Percentiles rank a stretch among this genome's conserved stretches.
Conservation (phyloP, 192 early-diverging fungal species). For the Lobosporangium transversale region DNA sequence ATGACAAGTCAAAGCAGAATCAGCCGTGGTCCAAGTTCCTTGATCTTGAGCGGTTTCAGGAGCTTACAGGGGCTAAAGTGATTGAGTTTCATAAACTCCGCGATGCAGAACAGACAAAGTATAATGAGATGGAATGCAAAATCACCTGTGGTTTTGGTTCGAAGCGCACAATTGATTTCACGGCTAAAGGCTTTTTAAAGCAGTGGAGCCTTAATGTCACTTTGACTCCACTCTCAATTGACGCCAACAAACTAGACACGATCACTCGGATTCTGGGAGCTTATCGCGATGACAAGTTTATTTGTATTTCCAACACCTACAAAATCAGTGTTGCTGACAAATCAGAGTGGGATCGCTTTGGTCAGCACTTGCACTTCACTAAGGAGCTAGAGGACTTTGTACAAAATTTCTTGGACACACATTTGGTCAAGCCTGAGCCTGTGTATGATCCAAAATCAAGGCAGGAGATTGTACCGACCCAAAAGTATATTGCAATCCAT, state of each 20-base stretch:
- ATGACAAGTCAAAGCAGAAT: constrained; percentile 53
- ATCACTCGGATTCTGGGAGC: constrained; percentile 23
- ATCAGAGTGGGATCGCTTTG: constrained; percentile 44
- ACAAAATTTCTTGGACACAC: constrained; percentile 30
- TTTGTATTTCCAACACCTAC: constrained; percentile 52
- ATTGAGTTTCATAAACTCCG: constrained; percentile 45
- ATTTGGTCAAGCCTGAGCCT: constrained; percentile 21
- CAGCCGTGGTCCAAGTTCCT: constrained; percentile 55
- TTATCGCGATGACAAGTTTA: constrained; percentile 31
- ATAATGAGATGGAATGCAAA: constrained; percentile 28
- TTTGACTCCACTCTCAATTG: constrained; percentile 14
- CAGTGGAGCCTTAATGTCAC: constrained; percentile 47
- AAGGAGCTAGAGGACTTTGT: constrained; percentile 42
- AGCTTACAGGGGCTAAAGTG: constrained; percentile 49
- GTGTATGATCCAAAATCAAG: constrained; percentile 21
- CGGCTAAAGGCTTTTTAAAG: constrained; percentile 50
- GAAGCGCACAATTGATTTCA: constrained; percentile 49
- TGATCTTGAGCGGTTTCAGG: constrained; percentile 37
- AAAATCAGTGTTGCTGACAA: constrained; percentile 44
- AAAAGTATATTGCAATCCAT: constrained; percentile 48
- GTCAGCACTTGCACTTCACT: constrained; percentile 48
- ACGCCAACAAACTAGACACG: constrained; percentile 34
- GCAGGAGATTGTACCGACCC: constrained; percentile 15
- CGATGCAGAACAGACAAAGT: constrained; percentile 24
- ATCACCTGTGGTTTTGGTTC: constrained; percentile 53